Evolutionary conservation across 2,329 filamentous ascomycete genomes (phyloP), one percentile per base, ranked within the genome.

Genomic region (Immersiporthe knoxdaviesiana): DNA sequence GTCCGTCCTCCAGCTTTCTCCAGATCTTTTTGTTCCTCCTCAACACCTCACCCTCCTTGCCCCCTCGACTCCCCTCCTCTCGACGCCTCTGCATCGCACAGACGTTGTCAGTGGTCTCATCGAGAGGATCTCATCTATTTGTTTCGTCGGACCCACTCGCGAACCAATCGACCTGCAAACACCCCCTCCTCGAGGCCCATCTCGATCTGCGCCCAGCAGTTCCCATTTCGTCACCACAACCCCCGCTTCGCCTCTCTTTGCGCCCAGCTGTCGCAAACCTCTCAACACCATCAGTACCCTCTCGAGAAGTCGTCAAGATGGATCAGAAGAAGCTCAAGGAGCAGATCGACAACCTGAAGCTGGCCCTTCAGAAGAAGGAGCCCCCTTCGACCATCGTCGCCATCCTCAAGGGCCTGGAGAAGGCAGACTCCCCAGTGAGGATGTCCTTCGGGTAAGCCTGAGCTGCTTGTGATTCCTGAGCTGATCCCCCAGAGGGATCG

Each of bases 381-480:
- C 89, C 94, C 5, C 77, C 92, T 35, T 81, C 90, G 54, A 91
- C 88, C 71, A 87, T 97, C 64, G 83, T 97, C 67, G 84, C 87
- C 65, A 85, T 98, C 71, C 84, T 99, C 66, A 90, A 91, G 75
- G 88, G 90, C 64, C 85, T 98, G 52, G 92, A 95, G 81, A 90
- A 90, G 76, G 92, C 92, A 72, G 90, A 95, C 47, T 87, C 88
- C 61, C 94, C 12, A 96, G 92, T 2, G 96, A 99, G 81, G 93
- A 97, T 74, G 87, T 97, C 74, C 84, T 99, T 73, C 90, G 95
- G 77, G 91, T 91, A 83, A 74, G 88, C 84, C 58, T 32, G 52
- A 16, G 24, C 47, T 67, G 24, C 16, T 35, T 12, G 8, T 8
- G 3, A 24, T 30, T 3, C 37, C 58, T 5, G 16, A 30, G 61